phyloP scores from a whole-genome alignment of 129 eudicot genomes.

The Helianthus annuus region HanXRQr2.0-SUNRISE NC_035440.2:116159231-116159730 shows the following conservation, averaged over 20 bases:
- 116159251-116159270: no score
- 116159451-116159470: constrained; percentile 19
- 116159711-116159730: no score
- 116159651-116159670: no score
- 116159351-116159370: no score
- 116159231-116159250: no score
- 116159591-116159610: constrained; percentile 44
- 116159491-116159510: constrained; percentile 19
- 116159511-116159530: constrained; percentile 9
- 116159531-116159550: constrained; percentile 35
- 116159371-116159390: constrained; percentile 64
- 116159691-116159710: no score
- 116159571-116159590: constrained; percentile 57
- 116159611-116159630: constrained; percentile 64
- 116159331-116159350: no score
- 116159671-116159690: no score
- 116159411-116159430: constrained; percentile 54
- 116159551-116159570: constrained; percentile 54
- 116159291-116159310: no score
- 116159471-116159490: background rate
- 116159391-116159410: constrained; percentile 67
- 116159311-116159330: no score
- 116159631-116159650: constrained; percentile 53
- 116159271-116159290: no score
- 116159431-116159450: constrained; percentile 47